These are phyloP conservation scores for Gaeumannomyces sp. DNA, from an alignment of 2,329 filamentous ascomycete species.

Conservation along the genomic window DNA sequence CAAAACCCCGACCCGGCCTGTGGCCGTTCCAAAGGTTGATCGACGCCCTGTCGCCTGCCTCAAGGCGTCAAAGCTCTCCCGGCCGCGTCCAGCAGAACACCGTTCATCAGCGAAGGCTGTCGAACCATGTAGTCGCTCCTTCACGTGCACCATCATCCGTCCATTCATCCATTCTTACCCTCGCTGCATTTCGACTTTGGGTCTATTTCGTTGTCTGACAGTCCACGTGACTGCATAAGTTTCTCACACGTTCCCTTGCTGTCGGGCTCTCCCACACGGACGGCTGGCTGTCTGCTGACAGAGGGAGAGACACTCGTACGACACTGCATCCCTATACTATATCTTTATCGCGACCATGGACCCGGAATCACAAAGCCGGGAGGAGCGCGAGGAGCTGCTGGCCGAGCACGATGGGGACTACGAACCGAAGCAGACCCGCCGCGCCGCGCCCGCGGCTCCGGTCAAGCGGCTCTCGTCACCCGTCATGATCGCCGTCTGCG, in stretches of 20 bases:
- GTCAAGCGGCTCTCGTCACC: conserved; percentile 4
- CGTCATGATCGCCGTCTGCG: conserved; percentile 1
- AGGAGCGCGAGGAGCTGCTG: conserved; percentile 10
- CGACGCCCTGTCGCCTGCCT: background rate
- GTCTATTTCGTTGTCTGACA: background rate
- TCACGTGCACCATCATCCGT: background rate
- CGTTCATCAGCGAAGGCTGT: background rate
- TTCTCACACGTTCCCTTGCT: background rate
- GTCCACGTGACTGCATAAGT: background rate
- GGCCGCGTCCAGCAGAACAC: background rate
- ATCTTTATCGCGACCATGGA: background rate
- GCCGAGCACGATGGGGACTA: background rate
- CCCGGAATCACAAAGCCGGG: conserved; percentile 2
- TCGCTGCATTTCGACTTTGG: background rate
- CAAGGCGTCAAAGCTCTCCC: background rate
- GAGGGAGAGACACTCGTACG: background rate
- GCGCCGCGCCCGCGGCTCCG: background rate
- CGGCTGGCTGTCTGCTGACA: background rate
- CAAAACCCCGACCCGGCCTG: background rate
- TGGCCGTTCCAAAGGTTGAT: background rate
- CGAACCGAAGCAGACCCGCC: conserved; percentile 1
- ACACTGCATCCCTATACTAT: background rate
- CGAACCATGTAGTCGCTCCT: background rate
- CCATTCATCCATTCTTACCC: background rate
- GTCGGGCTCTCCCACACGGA: background rate